Evolutionary conservation across 768 basidiomycete genomes (phyloP).

Genomic region (Rhodotorula sphaerocarpa): DNA sequence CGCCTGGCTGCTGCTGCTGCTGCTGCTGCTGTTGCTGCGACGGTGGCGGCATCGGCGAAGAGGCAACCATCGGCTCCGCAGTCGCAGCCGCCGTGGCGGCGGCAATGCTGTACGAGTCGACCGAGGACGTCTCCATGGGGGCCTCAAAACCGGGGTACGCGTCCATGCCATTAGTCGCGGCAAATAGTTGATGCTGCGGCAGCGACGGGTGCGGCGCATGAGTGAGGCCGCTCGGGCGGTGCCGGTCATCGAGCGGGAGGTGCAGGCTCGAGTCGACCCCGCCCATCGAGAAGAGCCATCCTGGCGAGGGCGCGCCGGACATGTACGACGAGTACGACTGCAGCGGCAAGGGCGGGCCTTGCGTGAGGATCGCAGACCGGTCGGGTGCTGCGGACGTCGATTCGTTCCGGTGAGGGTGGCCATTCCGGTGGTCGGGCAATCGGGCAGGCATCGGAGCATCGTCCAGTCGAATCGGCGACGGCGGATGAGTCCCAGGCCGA

Average conservation of each 20-base stretch:
- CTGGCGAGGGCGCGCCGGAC: constrained; percentile 2
- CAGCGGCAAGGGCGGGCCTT: constrained; percentile 11
- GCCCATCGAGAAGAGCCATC: background rate
- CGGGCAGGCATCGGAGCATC: background rate
- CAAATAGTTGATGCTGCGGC: no score
- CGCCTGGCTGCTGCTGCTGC: no score
- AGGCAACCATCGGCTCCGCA: constrained; percentile 6
- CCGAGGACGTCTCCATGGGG: no score
- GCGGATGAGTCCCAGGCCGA: background rate
- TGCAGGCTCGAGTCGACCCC: background rate
- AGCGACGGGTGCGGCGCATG: no score
- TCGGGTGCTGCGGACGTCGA: constrained; percentile 16
- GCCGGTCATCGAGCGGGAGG: no score
- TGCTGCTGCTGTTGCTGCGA: background rate
- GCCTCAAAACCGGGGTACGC: no score
- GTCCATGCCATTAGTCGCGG: no score
- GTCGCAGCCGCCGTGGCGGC: background rate
- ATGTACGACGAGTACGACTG: constrained; percentile 3
- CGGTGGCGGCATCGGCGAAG: constrained; percentile 6
- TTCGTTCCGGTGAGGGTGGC: background rate
- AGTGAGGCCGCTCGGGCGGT: no score
- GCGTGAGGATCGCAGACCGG: constrained; percentile 2
- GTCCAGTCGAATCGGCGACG: background rate
- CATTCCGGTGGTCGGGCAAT: background rate
- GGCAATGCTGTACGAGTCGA: no score